phyloP scores from a whole-genome alignment of 176 grass and related monocot genomes.

The Ensete ventricosum region DNA sequence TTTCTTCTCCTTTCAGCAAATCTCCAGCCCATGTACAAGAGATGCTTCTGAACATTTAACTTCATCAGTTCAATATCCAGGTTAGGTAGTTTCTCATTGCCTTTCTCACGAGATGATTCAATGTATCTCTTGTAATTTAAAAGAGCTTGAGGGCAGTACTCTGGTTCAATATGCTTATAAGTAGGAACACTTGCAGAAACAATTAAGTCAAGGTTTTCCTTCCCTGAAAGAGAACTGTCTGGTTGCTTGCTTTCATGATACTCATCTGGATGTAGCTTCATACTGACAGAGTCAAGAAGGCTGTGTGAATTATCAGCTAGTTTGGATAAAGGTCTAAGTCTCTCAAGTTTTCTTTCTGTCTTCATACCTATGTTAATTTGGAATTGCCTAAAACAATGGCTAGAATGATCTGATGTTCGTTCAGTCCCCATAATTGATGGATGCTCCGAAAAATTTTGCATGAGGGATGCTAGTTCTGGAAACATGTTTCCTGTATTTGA shows the following conservation, averaged over 20 bases:
- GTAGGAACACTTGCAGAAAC: not conserved
- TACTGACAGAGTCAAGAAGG: not conserved
- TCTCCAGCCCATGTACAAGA: constrained; percentile 46
- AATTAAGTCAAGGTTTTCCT: not conserved
- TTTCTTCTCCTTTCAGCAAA: constrained; percentile 20
- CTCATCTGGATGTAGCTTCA: not conserved
- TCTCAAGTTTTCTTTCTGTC: not conserved
- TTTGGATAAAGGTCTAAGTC: not conserved
- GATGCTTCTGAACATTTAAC: constrained; percentile 46
- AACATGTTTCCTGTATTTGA: too few relatives aligned
- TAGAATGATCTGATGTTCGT: not conserved
- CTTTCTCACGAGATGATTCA: constrained; percentile 25
- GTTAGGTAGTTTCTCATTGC: not conserved
- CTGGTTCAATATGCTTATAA: constrained; percentile 10
- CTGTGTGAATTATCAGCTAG: not conserved
- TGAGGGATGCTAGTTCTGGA: too few relatives aligned
- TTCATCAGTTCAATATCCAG: constrained; percentile 20
- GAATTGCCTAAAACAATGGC: not conserved
- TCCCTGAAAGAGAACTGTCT: not conserved
- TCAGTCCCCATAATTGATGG: not conserved
- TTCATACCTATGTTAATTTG: too few relatives aligned
- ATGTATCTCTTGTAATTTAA: constrained; percentile 35
- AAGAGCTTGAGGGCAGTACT: constrained; percentile 27
- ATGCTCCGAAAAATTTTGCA: too few relatives aligned
- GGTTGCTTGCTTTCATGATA: not conserved